Evolutionary conservation across 306 rosid genomes (phyloP).

Genomic region (Trichosanthes cucumerina): DNA sequence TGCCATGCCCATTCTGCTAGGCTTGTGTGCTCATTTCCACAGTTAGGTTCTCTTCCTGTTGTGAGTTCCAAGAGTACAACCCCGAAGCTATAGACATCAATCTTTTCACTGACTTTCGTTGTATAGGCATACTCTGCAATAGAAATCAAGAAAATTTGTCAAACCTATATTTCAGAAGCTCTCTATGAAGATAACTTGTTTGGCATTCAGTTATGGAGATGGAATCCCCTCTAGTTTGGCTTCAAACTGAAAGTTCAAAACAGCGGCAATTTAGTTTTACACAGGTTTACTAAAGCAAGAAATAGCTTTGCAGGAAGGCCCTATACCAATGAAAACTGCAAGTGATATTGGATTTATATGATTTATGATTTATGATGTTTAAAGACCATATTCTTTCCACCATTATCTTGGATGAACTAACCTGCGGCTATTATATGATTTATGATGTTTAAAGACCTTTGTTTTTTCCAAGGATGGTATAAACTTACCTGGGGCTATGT

Average conservation of each 20-base stretch:
- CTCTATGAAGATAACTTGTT: not conserved
- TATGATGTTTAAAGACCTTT: not conserved
- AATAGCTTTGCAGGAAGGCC: not conserved
- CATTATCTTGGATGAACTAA: not conserved
- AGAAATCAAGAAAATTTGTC: constrained; percentile 10
- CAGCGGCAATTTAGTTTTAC: not conserved
- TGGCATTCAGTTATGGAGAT: not conserved
- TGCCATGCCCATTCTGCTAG: constrained; percentile 77
- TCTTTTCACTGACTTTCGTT: constrained; percentile 57
- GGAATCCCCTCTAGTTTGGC: not conserved
- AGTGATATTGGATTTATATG: not conserved
- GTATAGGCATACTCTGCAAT: constrained; percentile 65
- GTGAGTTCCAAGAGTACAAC: constrained; percentile 77
- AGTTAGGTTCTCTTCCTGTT: constrained; percentile 57
- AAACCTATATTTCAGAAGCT: not conserved
- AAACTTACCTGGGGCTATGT: constrained; percentile 72
- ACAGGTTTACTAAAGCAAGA: not conserved
- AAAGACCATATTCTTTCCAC: not conserved
- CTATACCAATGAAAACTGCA: not conserved
- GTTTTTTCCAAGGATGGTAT: constrained; percentile 6
- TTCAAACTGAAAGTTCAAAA: not conserved
- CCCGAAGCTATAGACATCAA: constrained; percentile 72
- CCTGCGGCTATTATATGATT: not conserved
- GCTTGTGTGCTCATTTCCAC: constrained; percentile 36
- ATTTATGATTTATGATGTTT: not conserved